Evolutionary conservation across 2,329 filamentous ascomycete species (phyloP).

Genomic region (Escovopsis sp.): DNA sequence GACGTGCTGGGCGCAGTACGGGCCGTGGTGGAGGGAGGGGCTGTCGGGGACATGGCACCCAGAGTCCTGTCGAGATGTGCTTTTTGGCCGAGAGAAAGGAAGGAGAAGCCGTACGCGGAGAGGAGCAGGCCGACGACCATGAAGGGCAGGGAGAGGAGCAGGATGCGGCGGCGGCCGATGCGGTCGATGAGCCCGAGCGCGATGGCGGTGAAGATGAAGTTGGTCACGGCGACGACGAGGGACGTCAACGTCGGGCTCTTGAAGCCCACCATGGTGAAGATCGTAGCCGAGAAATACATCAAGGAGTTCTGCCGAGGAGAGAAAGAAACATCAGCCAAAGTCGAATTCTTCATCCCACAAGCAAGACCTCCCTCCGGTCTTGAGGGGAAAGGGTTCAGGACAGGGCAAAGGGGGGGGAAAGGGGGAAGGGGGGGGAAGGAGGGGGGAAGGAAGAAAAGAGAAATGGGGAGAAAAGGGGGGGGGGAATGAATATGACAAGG

Average conservation of each 20-base stretch:
- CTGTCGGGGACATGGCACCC: conserved; percentile 8
- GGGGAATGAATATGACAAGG: neutral
- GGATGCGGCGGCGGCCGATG: conserved; percentile 62
- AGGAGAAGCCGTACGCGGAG: conserved; percentile 58
- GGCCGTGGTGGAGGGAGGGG: conserved; percentile 3
- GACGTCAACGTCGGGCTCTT: conserved; percentile 64
- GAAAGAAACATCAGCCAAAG: too few species aligned
- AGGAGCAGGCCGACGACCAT: conserved; percentile 62
- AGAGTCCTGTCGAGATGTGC: conserved; percentile 4
- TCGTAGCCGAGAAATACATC: conserved; percentile 83
- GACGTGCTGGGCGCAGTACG: too few species aligned
- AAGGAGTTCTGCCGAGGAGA: conserved; percentile 76
- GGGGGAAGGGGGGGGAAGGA: too few species aligned
- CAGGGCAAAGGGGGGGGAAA: too few species aligned
- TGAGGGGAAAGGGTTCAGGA: too few species aligned
- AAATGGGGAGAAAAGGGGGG: too few species aligned
- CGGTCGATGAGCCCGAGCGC: conserved; percentile 66
- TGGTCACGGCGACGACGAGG: conserved; percentile 66
- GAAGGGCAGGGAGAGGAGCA: conserved; percentile 69
- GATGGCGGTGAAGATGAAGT: conserved; percentile 63
- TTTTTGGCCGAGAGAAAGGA: conserved; percentile 32
- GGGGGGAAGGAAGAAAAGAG: too few species aligned
- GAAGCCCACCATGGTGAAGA: conserved; percentile 66
- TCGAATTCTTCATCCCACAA: too few species aligned
- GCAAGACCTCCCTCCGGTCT: too few species aligned